These are phyloP conservation scores for Termitomyces titanicus DNA, from an alignment of 768 basidiomycete genomes.

Conservation along the genomic window DNA sequence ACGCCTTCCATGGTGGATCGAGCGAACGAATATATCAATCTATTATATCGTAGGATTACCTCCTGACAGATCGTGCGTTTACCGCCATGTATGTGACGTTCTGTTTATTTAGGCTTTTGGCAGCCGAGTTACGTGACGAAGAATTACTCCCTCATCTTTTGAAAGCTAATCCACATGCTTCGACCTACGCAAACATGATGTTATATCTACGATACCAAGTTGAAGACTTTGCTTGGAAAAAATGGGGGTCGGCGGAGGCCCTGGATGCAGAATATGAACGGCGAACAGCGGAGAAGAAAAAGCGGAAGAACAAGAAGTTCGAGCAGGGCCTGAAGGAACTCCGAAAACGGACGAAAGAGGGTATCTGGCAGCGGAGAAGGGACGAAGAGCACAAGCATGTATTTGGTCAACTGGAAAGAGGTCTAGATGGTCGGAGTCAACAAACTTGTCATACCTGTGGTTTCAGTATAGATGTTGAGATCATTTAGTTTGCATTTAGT, in stretches of 20 bases:
- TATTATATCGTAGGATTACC: constrained; percentile 67
- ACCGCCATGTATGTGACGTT: background rate
- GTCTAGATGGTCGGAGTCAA: constrained; percentile 49
- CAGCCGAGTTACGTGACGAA: constrained; percentile 90
- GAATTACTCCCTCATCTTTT: constrained; percentile 80
- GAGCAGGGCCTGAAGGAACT: constrained; percentile 80
- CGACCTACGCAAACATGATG: constrained; percentile 99
- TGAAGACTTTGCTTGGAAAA: constrained; percentile 95
- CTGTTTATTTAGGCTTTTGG: constrained; percentile 6
- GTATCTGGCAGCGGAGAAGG: constrained; percentile 15
- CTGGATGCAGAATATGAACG: constrained; percentile 12
- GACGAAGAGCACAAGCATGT: constrained; percentile 71
- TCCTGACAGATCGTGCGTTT: constrained; percentile 83
- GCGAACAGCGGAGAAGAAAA: constrained; percentile 15
- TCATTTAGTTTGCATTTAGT: constrained; percentile 24
- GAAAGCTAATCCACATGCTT: constrained; percentile 81
- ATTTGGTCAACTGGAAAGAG: constrained; percentile 60
- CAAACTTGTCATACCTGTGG: constrained; percentile 90
- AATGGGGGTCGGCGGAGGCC: constrained; percentile 51
- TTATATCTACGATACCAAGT: constrained; percentile 91
- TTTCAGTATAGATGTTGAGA: constrained; percentile 87
- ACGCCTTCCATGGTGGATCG: constrained; percentile 16
- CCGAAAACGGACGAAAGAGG: constrained; percentile 25
- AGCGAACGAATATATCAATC: background rate
- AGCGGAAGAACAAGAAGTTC: constrained; percentile 75